Evolutionary conservation across 2,329 filamentous ascomycete species (phyloP).

Genomic region (Plenodomus biglobosus): DNA sequence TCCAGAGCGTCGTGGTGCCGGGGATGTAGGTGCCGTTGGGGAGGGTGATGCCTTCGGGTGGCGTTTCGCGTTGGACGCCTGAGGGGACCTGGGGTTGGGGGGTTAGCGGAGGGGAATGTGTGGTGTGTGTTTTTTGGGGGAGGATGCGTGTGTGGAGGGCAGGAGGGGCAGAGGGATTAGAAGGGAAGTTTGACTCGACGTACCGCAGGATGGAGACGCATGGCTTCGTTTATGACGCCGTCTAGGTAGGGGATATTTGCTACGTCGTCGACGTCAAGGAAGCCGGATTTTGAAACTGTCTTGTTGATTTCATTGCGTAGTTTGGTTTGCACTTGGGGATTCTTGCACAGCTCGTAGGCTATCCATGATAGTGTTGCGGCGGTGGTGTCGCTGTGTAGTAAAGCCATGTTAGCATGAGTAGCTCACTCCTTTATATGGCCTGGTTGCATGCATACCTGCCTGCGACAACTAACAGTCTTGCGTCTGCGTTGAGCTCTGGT

Average conservation of each 20-base stretch:
- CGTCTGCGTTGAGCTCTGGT: constrained; percentile 26
- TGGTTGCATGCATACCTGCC: constrained; percentile 26
- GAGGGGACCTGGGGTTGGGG: constrained; percentile 28
- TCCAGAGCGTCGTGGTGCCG: constrained; percentile 32
- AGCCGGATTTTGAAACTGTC: constrained; percentile 16
- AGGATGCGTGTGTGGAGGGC: not conserved
- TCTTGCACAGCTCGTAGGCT: constrained; percentile 33
- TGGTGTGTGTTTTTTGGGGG: not conserved
- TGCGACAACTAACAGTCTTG: constrained; percentile 33
- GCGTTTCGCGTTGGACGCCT: constrained; percentile 37
- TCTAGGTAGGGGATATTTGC: constrained; percentile 31
- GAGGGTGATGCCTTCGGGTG: constrained; percentile 35
- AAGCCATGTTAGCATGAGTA: not conserved
- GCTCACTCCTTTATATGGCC: too few relatives aligned
- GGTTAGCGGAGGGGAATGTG: not conserved
- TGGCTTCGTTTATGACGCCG: constrained; percentile 34
- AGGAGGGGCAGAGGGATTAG: too few relatives aligned
- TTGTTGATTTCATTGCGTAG: constrained; percentile 25
- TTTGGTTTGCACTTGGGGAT: constrained; percentile 23
- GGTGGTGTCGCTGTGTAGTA: constrained; percentile 31
- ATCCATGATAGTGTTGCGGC: constrained; percentile 33
- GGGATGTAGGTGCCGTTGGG: constrained; percentile 36
- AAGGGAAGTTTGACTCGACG: too few relatives aligned
- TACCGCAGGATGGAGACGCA: constrained; percentile 37
- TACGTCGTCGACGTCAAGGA: constrained; percentile 31